Evolutionary conservation across 345 rosid species (phyloP).

Genomic region (Mercurialis annua): DNA sequence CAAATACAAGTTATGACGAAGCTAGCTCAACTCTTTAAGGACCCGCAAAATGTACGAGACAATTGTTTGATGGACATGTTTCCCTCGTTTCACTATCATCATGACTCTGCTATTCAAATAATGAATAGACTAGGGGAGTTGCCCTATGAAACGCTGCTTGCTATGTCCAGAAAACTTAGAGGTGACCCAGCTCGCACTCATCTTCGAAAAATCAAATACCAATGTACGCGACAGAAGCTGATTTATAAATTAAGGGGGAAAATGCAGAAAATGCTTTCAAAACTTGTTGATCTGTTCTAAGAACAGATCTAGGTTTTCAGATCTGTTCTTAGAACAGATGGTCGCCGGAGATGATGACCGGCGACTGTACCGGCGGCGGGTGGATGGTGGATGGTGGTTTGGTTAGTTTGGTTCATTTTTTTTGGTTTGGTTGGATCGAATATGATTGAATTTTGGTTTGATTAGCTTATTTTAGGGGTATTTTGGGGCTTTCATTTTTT

Average conservation of each 20-base stretch:
- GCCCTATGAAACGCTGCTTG: constrained; percentile 45
- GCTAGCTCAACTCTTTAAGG: constrained; percentile 47
- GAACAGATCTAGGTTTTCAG: too few species aligned
- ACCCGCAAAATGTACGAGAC: constrained; percentile 45
- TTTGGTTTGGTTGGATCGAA: too few species aligned
- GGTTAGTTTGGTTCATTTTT: too few species aligned
- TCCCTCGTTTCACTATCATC: constrained; percentile 35
- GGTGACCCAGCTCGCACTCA: constrained; percentile 38
- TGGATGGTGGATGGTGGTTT: too few species aligned
- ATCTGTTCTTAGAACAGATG: too few species aligned
- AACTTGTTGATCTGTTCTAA: too few species aligned
- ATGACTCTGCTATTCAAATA: constrained; percentile 40
- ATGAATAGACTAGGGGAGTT: constrained; percentile 52
- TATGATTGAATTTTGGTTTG: too few species aligned
- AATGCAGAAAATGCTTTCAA: constrained; percentile 55
- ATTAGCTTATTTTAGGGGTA: too few species aligned
- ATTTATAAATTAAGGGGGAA: constrained; percentile 40
- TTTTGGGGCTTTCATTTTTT: too few species aligned
- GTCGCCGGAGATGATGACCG: too few species aligned
- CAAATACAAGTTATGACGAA: constrained; percentile 26
- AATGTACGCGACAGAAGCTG: constrained; percentile 38
- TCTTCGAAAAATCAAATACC: constrained; percentile 26
- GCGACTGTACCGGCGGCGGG: too few species aligned
- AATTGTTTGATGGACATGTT: constrained; percentile 20
- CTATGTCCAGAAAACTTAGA: constrained; percentile 73